Base-by-base conservation (phyloP, 2,329 filamentous ascomycete genomes). In the Ascochyta rabiei region DNA sequence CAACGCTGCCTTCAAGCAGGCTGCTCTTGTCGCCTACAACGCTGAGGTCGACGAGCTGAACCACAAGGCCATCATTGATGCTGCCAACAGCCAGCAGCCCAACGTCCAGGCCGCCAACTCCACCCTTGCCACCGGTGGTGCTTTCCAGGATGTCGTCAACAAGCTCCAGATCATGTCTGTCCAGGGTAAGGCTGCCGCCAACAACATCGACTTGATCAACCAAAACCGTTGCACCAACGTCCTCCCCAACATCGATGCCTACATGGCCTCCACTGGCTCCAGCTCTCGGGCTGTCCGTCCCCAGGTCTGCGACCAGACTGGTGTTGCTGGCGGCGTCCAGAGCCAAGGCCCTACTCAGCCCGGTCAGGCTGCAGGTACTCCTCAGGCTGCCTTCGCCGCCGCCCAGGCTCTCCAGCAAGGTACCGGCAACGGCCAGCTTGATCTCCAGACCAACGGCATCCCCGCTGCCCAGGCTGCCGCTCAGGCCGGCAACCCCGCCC, bases 81-180 rank as follows among this genome's bases (percentile, higher is more conserved):
- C 61, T 24, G 68, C 66, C 34, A 66, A 69, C 42, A 58, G 62
- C 38, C 24, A 47, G 15, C 40, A 62, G 45, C 65, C 69, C 41
- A 68, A 69, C 16, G 68, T 75, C 44, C 64, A 68, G 40, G 67
- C 67, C 41, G 73, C 73, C 47, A 75, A 75, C 63, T 69, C 68
- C 59, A 75, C 72, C 24, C 69, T 75, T 41, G 71, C 65, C 8
- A 72, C 67, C 28, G 70, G 67, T 8, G 73, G 73, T 57, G 61
- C 69, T 30, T 75, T 75, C 69, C 70, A 73, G 60, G 71, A 73
- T 59, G 73, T 75, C 38, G 73, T 75, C 52, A 62, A 71, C 63
- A 75, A 73, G 65, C 68, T 75, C 39, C 66, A 73, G 65, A 47
- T 66, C 47, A 75, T 75, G 73, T 68, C 63, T 31, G 50, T 67